These are phyloP conservation scores for Sphagnum magellanicum DNA, from an alignment of 228 moss, liverwort and hornwort species.

Conservation along the genomic window DNA sequence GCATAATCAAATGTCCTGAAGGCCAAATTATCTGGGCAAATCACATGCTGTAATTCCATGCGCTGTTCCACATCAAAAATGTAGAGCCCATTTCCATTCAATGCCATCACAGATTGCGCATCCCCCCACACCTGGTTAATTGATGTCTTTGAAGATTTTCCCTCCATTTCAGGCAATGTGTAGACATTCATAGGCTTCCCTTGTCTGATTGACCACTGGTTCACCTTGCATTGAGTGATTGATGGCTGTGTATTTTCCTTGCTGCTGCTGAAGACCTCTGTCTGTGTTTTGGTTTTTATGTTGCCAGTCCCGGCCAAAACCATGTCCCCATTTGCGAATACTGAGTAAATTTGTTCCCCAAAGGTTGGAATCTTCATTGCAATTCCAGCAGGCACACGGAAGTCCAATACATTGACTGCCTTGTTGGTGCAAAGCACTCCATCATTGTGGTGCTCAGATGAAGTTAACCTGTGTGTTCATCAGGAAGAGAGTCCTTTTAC, in stretches of 20 bases:
- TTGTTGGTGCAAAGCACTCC: conserved; percentile 82
- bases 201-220: conserved; percentile 91
- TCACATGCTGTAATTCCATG: conserved; percentile 37
- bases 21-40: conserved; percentile 51
- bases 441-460: conserved; percentile 63
- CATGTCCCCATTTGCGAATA: conserved; percentile 79
- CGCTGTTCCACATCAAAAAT: conserved; percentile 57
- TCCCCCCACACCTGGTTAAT: conserved; percentile 91
- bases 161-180: conserved; percentile 45
- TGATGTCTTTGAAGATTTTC: conserved; percentile 24
- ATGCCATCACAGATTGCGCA: conserved; percentile 65
- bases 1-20: conserved; percentile 67
- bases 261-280: conserved; percentile 7
- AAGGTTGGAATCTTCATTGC: conserved; percentile 77
- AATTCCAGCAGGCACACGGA: conserved; percentile 81
- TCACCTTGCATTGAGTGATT: conserved; percentile 56
- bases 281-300: conserved; percentile 22
- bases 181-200: conserved; percentile 76
- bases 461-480: conserved; percentile 40
- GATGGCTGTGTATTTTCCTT: conserved; percentile 9
- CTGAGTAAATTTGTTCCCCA: conserved; percentile 61
- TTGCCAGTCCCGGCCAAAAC: conserved; percentile 72
- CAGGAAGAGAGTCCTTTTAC: too few species aligned
- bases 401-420: conserved; percentile 84
- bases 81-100: conserved; percentile 71